Conservation (phyloP, 306 rosid genomes). For the Vigna angularis region DNA sequence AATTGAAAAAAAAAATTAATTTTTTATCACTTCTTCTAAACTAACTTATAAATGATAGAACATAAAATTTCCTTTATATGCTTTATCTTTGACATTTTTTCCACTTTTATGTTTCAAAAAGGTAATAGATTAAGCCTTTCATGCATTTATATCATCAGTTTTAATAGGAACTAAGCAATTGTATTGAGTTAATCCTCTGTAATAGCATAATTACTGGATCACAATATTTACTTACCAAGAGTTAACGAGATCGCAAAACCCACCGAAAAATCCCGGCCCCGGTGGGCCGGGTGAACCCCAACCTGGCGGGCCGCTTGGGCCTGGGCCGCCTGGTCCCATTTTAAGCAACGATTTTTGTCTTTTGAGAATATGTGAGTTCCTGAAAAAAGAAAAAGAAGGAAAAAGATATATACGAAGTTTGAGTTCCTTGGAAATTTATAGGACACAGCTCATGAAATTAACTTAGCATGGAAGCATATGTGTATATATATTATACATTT, state of each 20-base stretch:
- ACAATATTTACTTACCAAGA: conserved; percentile 56
- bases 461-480: conserved; percentile 41
- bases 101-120: neutral
- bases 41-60: neutral
- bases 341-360: neutral
- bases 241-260: conserved; percentile 48
- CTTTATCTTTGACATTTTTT: neutral
- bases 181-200: neutral
- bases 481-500: neutral
- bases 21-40: neutral
- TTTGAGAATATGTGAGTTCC: neutral
- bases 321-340: conserved; percentile 54
- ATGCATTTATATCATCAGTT: too few species aligned
- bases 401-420: neutral
- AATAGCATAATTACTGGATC: neutral
- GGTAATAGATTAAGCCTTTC: neutral
- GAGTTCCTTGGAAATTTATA: conserved; percentile 31
- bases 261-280: conserved; percentile 51
- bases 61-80: neutral
- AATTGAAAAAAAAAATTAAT: neutral
- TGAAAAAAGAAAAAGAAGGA: neutral
- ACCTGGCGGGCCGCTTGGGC: conserved; percentile 46
- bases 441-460: neutral
- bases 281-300: conserved; percentile 53
- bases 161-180: neutral